A percentile compares a stretch with the other conserved stretches of the same genome.
These are phyloP conservation scores for Cunninghamia lanceolata DNA, from an alignment of 75 land plant species.

Conservation along the genomic window DNA sequence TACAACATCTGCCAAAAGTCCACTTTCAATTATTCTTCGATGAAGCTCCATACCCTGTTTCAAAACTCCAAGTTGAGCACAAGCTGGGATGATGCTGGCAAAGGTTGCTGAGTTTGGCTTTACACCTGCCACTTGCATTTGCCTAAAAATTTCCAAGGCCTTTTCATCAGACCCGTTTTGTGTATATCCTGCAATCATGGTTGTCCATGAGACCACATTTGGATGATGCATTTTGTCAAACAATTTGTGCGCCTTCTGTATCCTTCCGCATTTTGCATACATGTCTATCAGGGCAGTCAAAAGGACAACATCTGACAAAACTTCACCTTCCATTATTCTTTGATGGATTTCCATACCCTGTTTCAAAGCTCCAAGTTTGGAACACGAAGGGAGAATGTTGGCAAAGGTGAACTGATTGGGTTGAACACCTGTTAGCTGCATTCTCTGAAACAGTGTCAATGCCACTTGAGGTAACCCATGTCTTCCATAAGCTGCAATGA, in stretches of 20 bases:
- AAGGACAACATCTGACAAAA: neutral
- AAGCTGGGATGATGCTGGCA: constrained; percentile 52
- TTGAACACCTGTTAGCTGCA: constrained; percentile 1
- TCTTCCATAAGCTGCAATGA: constrained; percentile 6
- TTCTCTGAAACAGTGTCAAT: neutral
- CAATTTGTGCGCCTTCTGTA: constrained; percentile 33
- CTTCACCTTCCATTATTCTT: neutral
- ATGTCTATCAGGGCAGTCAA: constrained; percentile 36
- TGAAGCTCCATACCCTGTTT: constrained; percentile 19
- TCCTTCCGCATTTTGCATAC: constrained; percentile 67
- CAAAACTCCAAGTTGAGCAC: constrained; percentile 18
- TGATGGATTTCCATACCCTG: constrained; percentile 2
- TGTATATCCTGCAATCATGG: constrained; percentile 59
- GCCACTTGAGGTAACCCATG: neutral
- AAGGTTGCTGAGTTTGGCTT: constrained; percentile 51
- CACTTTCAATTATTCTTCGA: neutral
- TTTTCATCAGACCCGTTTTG: constrained; percentile 36
- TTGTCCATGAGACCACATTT: constrained; percentile 71
- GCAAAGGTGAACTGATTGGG: constrained; percentile 4
- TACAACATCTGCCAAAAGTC: constrained; percentile 12
- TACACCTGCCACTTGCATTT: constrained; percentile 48
- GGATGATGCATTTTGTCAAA: constrained; percentile 37
- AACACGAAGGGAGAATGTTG: constrained; percentile 5
- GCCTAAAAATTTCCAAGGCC: constrained; percentile 40
- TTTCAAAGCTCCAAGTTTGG: neutral